Evolutionary conservation across 495 filamentous ascomycete genomes (phyloP), one percentile per base, ranked within the genome.

Genomic region (Xylaria venustula): DNA sequence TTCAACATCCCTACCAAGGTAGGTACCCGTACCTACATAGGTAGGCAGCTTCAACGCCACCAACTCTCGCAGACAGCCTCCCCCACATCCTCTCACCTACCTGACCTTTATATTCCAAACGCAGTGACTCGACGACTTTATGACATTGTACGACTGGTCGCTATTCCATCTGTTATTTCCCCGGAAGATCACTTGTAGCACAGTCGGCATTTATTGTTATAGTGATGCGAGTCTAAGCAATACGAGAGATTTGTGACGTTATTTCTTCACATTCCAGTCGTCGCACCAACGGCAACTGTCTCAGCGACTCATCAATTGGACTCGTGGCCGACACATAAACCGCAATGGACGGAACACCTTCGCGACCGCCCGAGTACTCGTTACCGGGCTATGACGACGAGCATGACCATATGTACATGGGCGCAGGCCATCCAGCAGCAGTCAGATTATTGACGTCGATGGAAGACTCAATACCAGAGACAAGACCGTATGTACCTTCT

Each of bases 371-470:
- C 23, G 77, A 77, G 44, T 82, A 80, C 55, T 69, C 73, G 54
- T 71, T 81, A 20, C 76, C 78, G 14, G 66, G 71, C 42, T 84
- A 83, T 63, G 75, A 75, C 64, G 81, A 83, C 15, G 72, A 78
- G 20, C 71, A 79, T 58, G 70, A 75, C 58, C 66, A 73, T 25
- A 78, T 74, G 8, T 67, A 73, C 6, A 73, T 65, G 47, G 66
- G 67, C 53, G 59, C 70, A 36, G 64, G 65, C 59, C 74, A 72
- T 63, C 71, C 70, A 54, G 71, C 71, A 47, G 75, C 67, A 59
- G 73, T 83, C n/a, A 74, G 82, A 45, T 69, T 85, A 64, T 67
- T 85, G 67, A 85, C 79, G 28, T 80, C 76, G 12, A 73, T 81
- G 67, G 81, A 83, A 44, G 79, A 81, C 30, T 68, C 71, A 28